Evolutionary conservation across 768 basidiomycete species (phyloP), one percentile per base, ranked within the genome.

Genomic region (Podaxis pistillaris): DNA sequence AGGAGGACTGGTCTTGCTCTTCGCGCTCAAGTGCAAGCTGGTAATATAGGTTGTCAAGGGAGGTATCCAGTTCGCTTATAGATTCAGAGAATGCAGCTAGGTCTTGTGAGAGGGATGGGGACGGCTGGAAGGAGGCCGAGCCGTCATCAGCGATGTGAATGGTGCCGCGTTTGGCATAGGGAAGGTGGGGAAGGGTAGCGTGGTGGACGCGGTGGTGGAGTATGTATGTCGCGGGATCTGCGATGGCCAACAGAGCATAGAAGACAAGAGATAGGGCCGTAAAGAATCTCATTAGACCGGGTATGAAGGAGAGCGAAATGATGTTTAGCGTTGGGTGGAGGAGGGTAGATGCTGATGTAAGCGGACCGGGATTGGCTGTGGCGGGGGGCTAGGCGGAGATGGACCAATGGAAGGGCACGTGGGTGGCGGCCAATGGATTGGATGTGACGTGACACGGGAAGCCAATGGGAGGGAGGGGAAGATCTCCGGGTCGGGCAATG

Each of bases 11-110:
- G 62, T 66, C 67, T 60, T 80, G 79, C 22, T 70, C 71, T 24
- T 75, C 76, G 41, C 76, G 82, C 55, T 83, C 77, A 65, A 94
- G 76, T 50, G 92, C 89, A 51, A 93, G 74, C 75, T 93, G 91
- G 73, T 93, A 93, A 60, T 88, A 73, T 15, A 83, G 80, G 24
- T 15, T 49, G 17, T 56, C 61, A 4, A 33, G 13, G 1, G 47
- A 26, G 8, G 75, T 73, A 57, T 78, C 75, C 15, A 72, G 64
- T 22, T 77, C 69, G 51, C 73, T 76, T 33, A 75, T 60, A 41
- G 70, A 57, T 28, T 77, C 73, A 47, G 79, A 68, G 67, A 86
- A 83, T 11, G 77, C 68, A 47, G 65, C 72, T 37, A 88, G 72
- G 72, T 87, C 84, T 60, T 83, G 68, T 15, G 70, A 67, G 47